Evolutionary conservation across 2,329 filamentous ascomycete species (phyloP), one percentile per base, ranked within the genome.

Genomic region (Plectosphaerella plurivora): DNA sequence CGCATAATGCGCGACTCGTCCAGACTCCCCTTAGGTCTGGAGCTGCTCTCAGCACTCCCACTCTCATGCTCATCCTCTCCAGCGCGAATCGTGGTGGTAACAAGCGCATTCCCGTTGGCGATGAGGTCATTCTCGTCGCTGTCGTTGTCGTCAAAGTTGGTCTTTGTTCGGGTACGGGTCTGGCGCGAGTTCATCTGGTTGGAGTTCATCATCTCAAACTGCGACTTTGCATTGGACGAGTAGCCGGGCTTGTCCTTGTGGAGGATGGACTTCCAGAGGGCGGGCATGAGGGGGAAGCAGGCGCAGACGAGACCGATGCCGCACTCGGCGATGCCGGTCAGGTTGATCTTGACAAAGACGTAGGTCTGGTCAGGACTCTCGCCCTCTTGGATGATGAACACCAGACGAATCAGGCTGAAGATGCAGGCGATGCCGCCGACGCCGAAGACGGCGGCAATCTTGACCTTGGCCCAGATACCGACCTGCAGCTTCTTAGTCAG

Each of bases 221-320:
- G 12, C 59, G 55, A 1, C 63, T 67, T 3, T 53, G 52, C 16
- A 59, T 58, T 14, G 67, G 68, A 4, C 49, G 62, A 3, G 52
- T 70, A 24, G 61, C 61, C 11, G 63, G 65, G 52, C 50, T 72
- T n/a, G 68, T 68, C 16, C 62, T 69, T 3, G 61, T 66, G 16
- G 68, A 61, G 1, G 63, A 68, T 18, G 66, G 68, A 55, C 54
- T 65, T 41, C 60, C 62, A 53, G 10, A 59, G 52, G 10, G 57
- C 52, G 15, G 57, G 57, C 16, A 50, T 50, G 2, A 54, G 53
- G 4, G 57, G 57, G 7, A 59, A 42, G 35, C 55, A 57, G 3
- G 57, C 55, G 24, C 57, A 59, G 5, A 59, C 51, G 5, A 59
- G 22, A 15, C 57, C 57, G n/a, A 59, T 55, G 10, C 55, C 52